Evolutionary conservation across 1,139 yeast genomes (phyloP), one percentile per base, ranked within the genome.

Genomic region (Eremothecium sinecaudum): DNA sequence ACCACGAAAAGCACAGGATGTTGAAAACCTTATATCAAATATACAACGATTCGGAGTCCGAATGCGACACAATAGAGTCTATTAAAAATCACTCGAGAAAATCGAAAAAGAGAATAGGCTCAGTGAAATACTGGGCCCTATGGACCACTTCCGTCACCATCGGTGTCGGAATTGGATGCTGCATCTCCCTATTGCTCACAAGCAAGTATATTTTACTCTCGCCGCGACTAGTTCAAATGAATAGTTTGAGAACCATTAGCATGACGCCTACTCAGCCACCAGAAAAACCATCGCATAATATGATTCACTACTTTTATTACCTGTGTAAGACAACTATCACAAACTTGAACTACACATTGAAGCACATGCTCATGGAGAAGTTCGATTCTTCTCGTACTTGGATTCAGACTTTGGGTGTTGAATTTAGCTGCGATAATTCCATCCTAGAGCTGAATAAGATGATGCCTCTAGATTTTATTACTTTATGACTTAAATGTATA

Each of bases 131-230:
- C 29, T 50, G 55, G 56, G 33, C 50, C 15, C 24, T 49, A 8
- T 50, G 53, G 51, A 52, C 56, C 2, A 32, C 52, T 4, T 52
- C 59, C 5, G 31, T 52, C 4, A 46, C 56, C 2, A 40, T 51
- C 3, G 56, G 59, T 8, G 47, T 51, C n/a, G 56, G 58, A 6
- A 42, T 51, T 11, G 56, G 56, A 2, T 51, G 44, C 35, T 48
- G 43, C 32, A 39, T 43, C 26, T 41, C 48, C 9, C 38, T 41
- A 19, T 36, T 42, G 28, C 36, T 44, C 14, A 40, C 50, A 8
- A 43, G 43, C 11, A 32, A 31, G 18, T 14, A 6, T 27, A 2
- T 10, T 14, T 7, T 22, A 13, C n/a, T 13, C 18, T 12, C 26
- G 19, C 18, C 36, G 14, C 22, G 31, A 25, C n/a, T 12, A 19